Evolutionary conservation across 148 eudicot species (phyloP).

Genomic region (Pouteria glomerata): DNA sequence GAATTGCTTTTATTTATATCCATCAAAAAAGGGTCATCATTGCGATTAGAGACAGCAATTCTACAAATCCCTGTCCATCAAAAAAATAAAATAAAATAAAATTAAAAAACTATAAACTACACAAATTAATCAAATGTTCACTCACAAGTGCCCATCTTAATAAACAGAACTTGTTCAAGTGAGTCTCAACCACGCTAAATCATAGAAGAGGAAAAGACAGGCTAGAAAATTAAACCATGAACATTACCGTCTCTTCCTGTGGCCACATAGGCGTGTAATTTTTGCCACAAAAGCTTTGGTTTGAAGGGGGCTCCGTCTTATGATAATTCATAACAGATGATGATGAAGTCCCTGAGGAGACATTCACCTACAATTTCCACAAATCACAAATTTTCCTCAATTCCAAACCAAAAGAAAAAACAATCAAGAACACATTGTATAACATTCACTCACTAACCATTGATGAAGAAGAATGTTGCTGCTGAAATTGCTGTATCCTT

Average conservation of each 20-base stretch:
- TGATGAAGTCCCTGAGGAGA: constrained; percentile 39
- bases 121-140: neutral
- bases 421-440: neutral
- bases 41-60: neutral
- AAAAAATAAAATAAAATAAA: neutral
- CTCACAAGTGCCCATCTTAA: neutral
- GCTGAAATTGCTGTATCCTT: constrained; percentile 45
- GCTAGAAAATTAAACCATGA: neutral
- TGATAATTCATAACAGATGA: constrained; percentile 34
- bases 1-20: neutral
- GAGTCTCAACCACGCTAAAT: neutral
- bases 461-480: constrained; percentile 35
- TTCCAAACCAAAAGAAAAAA: constrained; percentile 1
- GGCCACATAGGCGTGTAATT: constrained; percentile 39
- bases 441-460: constrained; percentile 33
- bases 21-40: neutral
- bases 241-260: constrained; percentile 54
- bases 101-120: neutral
- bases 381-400: neutral
- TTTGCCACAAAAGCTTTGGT: constrained; percentile 48
- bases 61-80: neutral
- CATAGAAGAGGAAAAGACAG: neutral
- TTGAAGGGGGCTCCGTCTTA: constrained; percentile 90
- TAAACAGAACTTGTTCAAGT: neutral
- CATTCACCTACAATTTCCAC: constrained; percentile 38